Conservation (phyloP, 2,329 filamentous ascomycete species). For the Metarhizium anisopliae region DNA sequence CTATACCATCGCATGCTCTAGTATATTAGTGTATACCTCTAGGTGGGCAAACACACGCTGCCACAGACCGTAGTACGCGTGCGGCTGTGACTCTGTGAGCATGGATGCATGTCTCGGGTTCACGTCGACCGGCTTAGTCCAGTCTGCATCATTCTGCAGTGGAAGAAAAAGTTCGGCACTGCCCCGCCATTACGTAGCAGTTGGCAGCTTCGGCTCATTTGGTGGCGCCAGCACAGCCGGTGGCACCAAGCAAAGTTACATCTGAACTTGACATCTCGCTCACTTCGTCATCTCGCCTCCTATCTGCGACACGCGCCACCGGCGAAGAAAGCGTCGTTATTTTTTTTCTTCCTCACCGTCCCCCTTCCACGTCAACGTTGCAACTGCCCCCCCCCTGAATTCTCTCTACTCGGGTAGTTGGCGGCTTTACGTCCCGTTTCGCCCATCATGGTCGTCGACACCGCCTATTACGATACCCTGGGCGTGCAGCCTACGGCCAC, state of each 20-base stretch:
- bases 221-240: too few species aligned
- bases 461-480: constrained; percentile 78
- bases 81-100: too few species aligned
- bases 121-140: background rate
- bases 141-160: background rate
- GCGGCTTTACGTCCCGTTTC: background rate
- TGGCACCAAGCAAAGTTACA: background rate
- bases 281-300: background rate
- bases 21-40: too few species aligned
- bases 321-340: background rate
- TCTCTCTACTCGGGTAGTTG: background rate
- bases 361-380: background rate
- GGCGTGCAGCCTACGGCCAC: constrained; percentile 78
- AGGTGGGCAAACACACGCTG: too few species aligned
- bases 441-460: constrained; percentile 73
- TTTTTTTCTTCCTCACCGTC: background rate
- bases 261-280: background rate
- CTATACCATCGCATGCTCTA: too few species aligned
- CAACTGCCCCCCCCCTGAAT: background rate
- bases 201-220: too few species aligned
- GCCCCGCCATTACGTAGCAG: constrained; percentile 30
- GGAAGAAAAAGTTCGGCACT: constrained; percentile 8
- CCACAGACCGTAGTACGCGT: too few species aligned
- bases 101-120: too few species aligned
- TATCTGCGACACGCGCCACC: too few species aligned